phyloP scores from a whole-genome alignment of 768 basidiomycete species.

The Tricholoma matsutake region DNA sequence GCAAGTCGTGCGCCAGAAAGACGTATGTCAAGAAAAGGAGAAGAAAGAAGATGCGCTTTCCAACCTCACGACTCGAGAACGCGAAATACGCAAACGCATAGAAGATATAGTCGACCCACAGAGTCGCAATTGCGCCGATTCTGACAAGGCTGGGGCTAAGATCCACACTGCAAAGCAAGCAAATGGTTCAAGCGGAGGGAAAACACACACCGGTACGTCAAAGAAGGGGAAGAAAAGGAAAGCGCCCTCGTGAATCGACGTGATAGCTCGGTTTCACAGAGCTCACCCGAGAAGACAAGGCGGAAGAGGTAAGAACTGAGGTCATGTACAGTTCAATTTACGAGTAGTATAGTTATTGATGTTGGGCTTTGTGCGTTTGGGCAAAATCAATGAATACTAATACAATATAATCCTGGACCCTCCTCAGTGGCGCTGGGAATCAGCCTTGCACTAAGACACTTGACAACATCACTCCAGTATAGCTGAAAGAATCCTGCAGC shows the following conservation, averaged over 20 bases:
- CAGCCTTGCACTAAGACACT: conserved; percentile 11
- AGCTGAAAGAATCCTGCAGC: neutral
- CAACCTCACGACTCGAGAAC: conserved; percentile 71
- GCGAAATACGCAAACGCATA: conserved; percentile 73
- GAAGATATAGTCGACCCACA: conserved; percentile 66
- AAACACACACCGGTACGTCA: conserved; percentile 38
- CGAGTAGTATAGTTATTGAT: no score
- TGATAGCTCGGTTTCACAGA: conserved; percentile 5
- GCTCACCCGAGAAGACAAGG: neutral
- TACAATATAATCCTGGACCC: conserved; percentile 16
- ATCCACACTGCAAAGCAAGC: conserved; percentile 36
- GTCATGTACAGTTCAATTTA: no score
- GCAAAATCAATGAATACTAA: conserved; percentile 8
- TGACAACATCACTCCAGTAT: neutral
- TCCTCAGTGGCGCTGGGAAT: conserved; percentile 20
- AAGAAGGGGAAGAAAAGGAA: conserved; percentile 63
- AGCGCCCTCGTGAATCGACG: conserved; percentile 36
- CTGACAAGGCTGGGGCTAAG: conserved; percentile 31
- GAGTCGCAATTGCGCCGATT: conserved; percentile 32
- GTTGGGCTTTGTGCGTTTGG: no score
- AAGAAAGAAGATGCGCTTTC: conserved; percentile 64
- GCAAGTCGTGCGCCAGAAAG: conserved; percentile 73
- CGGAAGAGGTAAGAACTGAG: no score
- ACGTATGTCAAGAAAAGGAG: conserved; percentile 73
- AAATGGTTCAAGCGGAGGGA: conserved; percentile 47